phyloP scores from a whole-genome alignment of 192 early-diverging fungal genomes.

The Obelidium mucronatum region DNA sequence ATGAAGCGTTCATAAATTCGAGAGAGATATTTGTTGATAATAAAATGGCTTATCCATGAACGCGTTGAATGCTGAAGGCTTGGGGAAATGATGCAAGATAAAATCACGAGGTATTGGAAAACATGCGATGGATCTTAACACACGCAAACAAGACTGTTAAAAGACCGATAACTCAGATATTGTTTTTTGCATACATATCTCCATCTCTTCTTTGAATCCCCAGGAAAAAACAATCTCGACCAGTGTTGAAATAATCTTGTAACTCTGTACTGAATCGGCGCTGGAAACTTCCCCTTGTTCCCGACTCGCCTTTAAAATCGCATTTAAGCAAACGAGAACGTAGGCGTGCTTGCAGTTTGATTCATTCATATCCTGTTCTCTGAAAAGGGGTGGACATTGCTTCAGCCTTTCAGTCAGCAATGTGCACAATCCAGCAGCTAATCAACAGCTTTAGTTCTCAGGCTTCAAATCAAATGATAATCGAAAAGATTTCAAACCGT shows the following conservation, averaged over 20 bases:
- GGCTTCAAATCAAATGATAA: too few species aligned
- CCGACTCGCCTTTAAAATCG: not conserved
- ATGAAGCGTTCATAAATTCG: too few species aligned
- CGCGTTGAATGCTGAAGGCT: not conserved
- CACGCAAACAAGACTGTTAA: too few species aligned
- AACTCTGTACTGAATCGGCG: not conserved
- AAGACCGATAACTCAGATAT: too few species aligned
- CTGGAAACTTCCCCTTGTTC: not conserved
- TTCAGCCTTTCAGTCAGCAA: too few species aligned
- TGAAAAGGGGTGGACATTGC: too few species aligned
- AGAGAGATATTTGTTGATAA: constrained; percentile 23
- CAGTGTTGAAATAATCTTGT: constrained; percentile 8
- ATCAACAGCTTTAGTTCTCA: too few species aligned
- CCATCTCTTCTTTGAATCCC: too few species aligned
- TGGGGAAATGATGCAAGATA: not conserved
- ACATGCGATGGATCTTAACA: too few species aligned
- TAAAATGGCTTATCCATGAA: constrained; percentile 13
- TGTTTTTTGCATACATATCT: too few species aligned
- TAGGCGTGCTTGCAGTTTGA: not conserved
- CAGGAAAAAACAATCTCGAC: constrained; percentile 1
- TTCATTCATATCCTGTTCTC: not conserved
- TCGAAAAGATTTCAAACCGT: too few species aligned
- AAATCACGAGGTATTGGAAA: not conserved
- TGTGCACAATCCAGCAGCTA: too few species aligned
- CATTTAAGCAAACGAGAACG: not conserved